These are phyloP conservation scores for Aspergillus panamensis DNA, from an alignment of 495 filamentous ascomycete genomes.

Conservation along the genomic window DNA sequence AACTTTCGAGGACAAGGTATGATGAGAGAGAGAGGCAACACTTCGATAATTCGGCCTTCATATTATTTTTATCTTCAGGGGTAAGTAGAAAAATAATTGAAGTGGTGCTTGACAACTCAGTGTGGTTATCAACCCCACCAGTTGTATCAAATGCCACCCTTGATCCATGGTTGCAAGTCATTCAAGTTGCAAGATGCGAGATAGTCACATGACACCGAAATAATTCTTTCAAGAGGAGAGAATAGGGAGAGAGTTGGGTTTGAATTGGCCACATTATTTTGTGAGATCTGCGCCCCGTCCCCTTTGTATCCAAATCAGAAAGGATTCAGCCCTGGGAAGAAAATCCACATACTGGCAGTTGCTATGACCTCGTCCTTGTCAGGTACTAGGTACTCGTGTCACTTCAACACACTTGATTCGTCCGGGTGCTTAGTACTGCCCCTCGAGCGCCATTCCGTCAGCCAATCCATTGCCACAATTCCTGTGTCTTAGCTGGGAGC, in stretches of 20 bases:
- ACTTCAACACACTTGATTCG: constrained; percentile 15
- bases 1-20: neutral
- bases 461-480: constrained; percentile 27
- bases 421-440: constrained; percentile 5
- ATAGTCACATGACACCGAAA: neutral
- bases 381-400: constrained; percentile 19
- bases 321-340: constrained; percentile 12
- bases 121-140: constrained; percentile 19
- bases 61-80: neutral
- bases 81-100: neutral
- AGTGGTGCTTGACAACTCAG: no score
- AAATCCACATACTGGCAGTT: constrained; percentile 2
- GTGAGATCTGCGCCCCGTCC: no score
- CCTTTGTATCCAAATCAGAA: neutral
- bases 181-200: neutral
- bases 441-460: constrained; percentile 21
- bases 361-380: constrained; percentile 21
- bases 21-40: no score
- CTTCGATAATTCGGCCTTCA: neutral
- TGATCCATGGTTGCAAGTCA: constrained; percentile 12
- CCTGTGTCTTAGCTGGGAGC: constrained; percentile 15
- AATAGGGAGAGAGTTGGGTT: neutral
- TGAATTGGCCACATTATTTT: neutral
- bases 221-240: neutral
- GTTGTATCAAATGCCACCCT: constrained; percentile 18